A percentile compares a stretch with the other conserved stretches of the same genome.
Evolutionary conservation across 352 stramenopile species (phyloP).

Genomic region (Phytophthora tentaculata): DNA sequence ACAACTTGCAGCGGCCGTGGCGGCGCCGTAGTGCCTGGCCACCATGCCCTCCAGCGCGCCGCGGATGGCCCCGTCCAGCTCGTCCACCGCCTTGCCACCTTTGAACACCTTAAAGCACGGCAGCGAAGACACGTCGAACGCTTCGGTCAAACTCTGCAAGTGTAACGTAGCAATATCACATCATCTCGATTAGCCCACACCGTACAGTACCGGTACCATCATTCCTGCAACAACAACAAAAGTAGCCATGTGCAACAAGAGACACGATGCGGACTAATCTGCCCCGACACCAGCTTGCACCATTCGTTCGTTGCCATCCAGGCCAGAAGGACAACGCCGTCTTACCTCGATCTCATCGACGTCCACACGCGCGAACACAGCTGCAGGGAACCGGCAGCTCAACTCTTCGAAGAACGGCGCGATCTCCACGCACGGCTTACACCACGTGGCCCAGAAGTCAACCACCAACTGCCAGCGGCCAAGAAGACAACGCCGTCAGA

Average conservation of each 20-base stretch:
- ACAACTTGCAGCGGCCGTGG: slow-evolving; percentile 10
- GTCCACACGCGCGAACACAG: slow-evolving; percentile 80
- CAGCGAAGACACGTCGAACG: slow-evolving; percentile 83
- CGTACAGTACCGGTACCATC: slow-evolving; percentile 5
- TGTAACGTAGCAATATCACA: slow-evolving; percentile 18
- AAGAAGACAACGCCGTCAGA: slow-evolving; percentile 4
- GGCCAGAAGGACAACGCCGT: slow-evolving; percentile 1
- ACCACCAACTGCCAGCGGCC: slow-evolving; percentile 69
- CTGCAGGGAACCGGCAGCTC: slow-evolving; percentile 52
- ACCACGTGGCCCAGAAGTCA: slow-evolving; percentile 88
- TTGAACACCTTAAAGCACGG: slow-evolving; percentile 95
- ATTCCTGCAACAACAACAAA: slow-evolving; percentile 16
- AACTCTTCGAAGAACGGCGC: slow-evolving; percentile 79
- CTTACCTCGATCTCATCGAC: slow-evolving; percentile 74
- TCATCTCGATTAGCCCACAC: slow-evolving; percentile 16
- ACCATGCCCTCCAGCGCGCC: slow-evolving; percentile 63
- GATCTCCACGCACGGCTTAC: slow-evolving; percentile 81
- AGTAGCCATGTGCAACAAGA: slow-evolving; percentile 31
- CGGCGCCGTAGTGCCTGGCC: slow-evolving; percentile 38
- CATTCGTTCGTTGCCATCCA: neutral
- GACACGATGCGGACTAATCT: slow-evolving; percentile 16
- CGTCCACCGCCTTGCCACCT: slow-evolving; percentile 79
- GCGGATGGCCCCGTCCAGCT: slow-evolving; percentile 79
- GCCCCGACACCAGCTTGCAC: no score
- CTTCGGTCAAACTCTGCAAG: slow-evolving; percentile 70